Evolutionary conservation across 2,329 filamentous ascomycete genomes (phyloP).

Genomic region (Curvularia hawaiiensis): DNA sequence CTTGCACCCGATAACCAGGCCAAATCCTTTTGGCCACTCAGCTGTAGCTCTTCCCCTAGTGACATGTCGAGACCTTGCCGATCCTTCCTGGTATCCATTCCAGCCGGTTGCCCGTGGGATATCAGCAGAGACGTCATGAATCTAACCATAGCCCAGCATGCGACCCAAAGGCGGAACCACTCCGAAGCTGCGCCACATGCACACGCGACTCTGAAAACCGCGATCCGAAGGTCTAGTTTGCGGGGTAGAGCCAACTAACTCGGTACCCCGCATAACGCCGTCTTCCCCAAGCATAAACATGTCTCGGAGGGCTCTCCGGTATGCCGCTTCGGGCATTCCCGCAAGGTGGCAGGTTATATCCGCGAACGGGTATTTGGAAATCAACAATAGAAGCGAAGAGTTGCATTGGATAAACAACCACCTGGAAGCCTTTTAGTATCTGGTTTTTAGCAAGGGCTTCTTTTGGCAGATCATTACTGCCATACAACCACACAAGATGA

Average conservation of each 20-base stretch:
- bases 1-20: conserved; percentile 4
- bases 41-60: conserved; percentile 1
- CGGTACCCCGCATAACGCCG: conserved; percentile 27
- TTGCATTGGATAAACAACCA: neutral
- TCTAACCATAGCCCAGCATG: neutral
- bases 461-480: neutral
- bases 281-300: neutral
- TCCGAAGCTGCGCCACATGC: conserved; percentile 10
- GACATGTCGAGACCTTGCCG: neutral
- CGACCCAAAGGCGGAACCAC: conserved; percentile 12
- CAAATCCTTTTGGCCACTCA: neutral
- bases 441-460: neutral
- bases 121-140: conserved; percentile 13
- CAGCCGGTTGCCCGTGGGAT: conserved; percentile 16
- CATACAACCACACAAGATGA: neutral
- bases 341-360: neutral
- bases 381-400: neutral
- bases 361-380: neutral
- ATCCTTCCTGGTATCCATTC: conserved; percentile 13
- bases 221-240: conserved; percentile 22
- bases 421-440: neutral
- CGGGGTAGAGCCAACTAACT: conserved; percentile 22
- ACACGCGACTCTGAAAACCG: conserved; percentile 15
- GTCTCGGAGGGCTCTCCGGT: conserved; percentile 4
- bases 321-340: conserved; percentile 8